A percentile compares a stretch with the other conserved stretches of the same genome.
Conservation (phyloP, 2,329 filamentous ascomycete genomes). For the Penicillium sp. region DNA sequence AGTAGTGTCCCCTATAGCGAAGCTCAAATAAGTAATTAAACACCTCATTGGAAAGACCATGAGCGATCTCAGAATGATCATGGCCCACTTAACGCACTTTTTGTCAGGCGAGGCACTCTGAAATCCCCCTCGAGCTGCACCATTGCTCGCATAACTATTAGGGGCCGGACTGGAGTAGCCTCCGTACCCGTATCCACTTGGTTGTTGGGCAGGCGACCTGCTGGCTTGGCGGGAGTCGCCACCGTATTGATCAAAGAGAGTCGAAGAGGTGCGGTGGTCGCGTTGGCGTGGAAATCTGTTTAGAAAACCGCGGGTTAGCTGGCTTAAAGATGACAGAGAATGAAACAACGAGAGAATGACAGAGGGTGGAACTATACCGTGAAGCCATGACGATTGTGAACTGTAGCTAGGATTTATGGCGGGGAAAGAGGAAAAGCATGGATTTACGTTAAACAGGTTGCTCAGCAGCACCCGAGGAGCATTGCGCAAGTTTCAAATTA, state of each 20-base stretch:
- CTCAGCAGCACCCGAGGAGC: constrained; percentile 3
- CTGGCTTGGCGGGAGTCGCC: constrained; percentile 49
- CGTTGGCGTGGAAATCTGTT: constrained; percentile 65
- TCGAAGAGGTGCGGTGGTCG: constrained; percentile 65
- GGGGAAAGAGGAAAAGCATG: not conserved
- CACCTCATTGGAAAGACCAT: not conserved
- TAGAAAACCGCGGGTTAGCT: not conserved
- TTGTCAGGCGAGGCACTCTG: constrained; percentile 70
- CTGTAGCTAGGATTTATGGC: constrained; percentile 1
- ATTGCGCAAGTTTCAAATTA: constrained; percentile 10
- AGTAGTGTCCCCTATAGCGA: constrained; percentile 75
- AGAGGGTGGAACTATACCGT: constrained; percentile 30
- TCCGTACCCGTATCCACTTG: constrained; percentile 54
- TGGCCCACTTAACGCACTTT: constrained; percentile 49
- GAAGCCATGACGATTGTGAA: constrained; percentile 33
- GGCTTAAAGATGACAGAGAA: not conserved
- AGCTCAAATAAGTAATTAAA: constrained; percentile 5
- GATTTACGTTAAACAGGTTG: not conserved
- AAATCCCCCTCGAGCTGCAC: constrained; percentile 36
- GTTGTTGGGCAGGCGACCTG: constrained; percentile 39
- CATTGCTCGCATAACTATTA: constrained; percentile 26
- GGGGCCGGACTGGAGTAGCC: constrained; percentile 30
- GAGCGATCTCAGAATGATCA: not conserved
- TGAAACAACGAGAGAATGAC: constrained; percentile 1
- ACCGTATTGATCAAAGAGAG: constrained; percentile 73